phyloP scores from a whole-genome alignment of 139 green algal species.

The Micractinium sp. region DNA sequence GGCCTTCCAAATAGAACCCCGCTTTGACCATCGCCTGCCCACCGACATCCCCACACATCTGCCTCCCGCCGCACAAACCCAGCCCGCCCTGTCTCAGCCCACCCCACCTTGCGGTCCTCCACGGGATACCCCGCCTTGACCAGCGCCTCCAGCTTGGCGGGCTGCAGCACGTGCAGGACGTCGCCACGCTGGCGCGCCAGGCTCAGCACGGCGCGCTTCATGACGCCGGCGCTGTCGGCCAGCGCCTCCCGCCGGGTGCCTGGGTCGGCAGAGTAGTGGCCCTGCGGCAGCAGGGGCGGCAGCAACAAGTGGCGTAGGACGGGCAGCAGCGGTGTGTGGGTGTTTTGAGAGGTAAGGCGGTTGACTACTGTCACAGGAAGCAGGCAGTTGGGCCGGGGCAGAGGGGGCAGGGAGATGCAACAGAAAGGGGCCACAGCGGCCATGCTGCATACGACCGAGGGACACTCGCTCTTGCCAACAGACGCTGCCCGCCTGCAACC shows the following conservation, averaged over 20 bases:
- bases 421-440: neutral
- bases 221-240: neutral
- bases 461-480: neutral
- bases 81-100: neutral
- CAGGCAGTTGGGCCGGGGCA: too few relatives aligned
- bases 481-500: neutral
- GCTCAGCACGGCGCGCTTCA: slow-evolving; percentile 37
- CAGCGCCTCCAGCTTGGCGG: slow-evolving; percentile 18
- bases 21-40: too few relatives aligned
- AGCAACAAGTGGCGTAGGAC: too few relatives aligned
- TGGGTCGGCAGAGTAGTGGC: slow-evolving; percentile 25
- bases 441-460: neutral
- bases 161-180: slow-evolving; percentile 24
- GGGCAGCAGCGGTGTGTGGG: too few relatives aligned
- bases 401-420: too few relatives aligned
- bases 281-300: neutral
- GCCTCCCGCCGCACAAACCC: neutral
- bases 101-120: slow-evolving; percentile 25
- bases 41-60: too few relatives aligned
- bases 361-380: too few relatives aligned
- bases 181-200: slow-evolving; percentile 24
- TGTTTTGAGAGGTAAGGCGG: too few relatives aligned
- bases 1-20: too few relatives aligned
- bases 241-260: neutral
- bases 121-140: neutral